Evolutionary conservation across 768 basidiomycete genomes (phyloP).

Genomic region (Psilocybe cubensis): DNA sequence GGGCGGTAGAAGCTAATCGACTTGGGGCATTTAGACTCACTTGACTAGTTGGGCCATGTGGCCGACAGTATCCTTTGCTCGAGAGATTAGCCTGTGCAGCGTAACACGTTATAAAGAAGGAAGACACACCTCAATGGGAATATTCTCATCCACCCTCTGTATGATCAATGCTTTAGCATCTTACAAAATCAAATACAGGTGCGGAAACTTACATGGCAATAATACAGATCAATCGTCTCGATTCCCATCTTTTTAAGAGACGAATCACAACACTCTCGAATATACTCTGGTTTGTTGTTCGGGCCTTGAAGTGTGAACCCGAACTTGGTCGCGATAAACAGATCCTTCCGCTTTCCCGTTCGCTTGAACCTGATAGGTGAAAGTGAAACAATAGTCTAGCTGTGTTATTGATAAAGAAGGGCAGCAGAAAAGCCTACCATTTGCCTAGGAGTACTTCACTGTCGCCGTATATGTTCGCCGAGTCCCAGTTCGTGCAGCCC

Average conservation of each 20-base stretch:
- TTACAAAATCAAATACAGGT: not conserved
- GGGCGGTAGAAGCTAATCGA: not conserved
- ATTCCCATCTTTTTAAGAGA: slow-evolving; percentile 47
- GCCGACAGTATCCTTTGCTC: slow-evolving; percentile 41
- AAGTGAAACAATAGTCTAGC: no score
- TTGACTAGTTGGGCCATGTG: slow-evolving; percentile 57
- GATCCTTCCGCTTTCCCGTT: slow-evolving; percentile 53
- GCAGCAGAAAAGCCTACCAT: slow-evolving; percentile 31
- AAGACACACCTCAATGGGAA: slow-evolving; percentile 48
- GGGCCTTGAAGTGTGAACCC: slow-evolving; percentile 20
- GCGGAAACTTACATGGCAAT: slow-evolving; percentile 39
- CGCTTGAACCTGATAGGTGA: slow-evolving; percentile 50
- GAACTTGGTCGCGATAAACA: slow-evolving; percentile 67
- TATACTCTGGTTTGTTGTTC: slow-evolving; percentile 40
- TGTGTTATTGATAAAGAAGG: not conserved
- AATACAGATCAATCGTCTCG: slow-evolving; percentile 47
- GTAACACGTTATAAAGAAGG: not conserved
- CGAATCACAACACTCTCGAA: slow-evolving; percentile 35
- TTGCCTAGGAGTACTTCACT: slow-evolving; percentile 48
- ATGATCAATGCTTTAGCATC: not conserved
- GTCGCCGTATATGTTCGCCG: slow-evolving; percentile 49
- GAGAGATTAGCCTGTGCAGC: not conserved
- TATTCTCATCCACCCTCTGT: slow-evolving; percentile 38
- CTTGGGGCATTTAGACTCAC: slow-evolving; percentile 25
- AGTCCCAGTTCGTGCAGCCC: slow-evolving; percentile 54